Conservation (phyloP, 345 rosid species). For the Moricandia moricandioides region DNA sequence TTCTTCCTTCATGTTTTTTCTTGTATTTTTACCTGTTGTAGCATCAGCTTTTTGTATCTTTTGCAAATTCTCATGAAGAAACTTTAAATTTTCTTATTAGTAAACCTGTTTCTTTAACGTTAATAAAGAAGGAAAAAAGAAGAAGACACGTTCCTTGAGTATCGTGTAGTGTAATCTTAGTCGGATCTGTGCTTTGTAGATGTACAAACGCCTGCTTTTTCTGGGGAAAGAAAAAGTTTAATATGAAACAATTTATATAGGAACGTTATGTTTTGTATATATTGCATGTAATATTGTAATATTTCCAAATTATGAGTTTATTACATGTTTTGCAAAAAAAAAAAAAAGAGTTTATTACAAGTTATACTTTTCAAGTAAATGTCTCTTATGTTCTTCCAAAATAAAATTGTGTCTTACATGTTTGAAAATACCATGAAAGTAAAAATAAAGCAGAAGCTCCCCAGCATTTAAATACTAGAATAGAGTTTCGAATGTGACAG, state of each 20-base stretch:
- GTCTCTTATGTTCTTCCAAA: no score
- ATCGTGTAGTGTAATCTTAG: slow-evolving; percentile 31
- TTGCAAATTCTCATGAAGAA: slow-evolving; percentile 27
- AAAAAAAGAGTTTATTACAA: no score
- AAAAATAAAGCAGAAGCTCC: slow-evolving; percentile 2
- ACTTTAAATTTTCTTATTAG: background rate
- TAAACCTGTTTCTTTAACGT: slow-evolving; percentile 11
- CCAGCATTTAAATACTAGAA: background rate
- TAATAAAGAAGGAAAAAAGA: slow-evolving; percentile 2
- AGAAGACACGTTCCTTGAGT: slow-evolving; percentile 36
- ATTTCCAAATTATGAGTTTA: background rate
- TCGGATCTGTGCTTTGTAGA: slow-evolving; percentile 29
- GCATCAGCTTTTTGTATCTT: slow-evolving; percentile 36
- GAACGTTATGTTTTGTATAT: background rate
- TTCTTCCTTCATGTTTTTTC: background rate
- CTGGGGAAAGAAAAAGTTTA: background rate
- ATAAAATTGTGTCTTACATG: background rate
- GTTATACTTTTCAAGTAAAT: background rate
- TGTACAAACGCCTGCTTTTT: slow-evolving; percentile 21
- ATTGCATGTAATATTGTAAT: background rate
- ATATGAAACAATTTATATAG: background rate
- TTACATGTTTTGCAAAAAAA: no score
- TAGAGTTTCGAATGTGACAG: slow-evolving; percentile 4
- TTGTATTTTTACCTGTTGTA: background rate
- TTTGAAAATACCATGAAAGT: background rate